A percentile compares a stretch with the other conserved stretches of the same genome.
phyloP scores from a whole-genome alignment of 257 asterid genomes.

The Salvia hispanica region DNA sequence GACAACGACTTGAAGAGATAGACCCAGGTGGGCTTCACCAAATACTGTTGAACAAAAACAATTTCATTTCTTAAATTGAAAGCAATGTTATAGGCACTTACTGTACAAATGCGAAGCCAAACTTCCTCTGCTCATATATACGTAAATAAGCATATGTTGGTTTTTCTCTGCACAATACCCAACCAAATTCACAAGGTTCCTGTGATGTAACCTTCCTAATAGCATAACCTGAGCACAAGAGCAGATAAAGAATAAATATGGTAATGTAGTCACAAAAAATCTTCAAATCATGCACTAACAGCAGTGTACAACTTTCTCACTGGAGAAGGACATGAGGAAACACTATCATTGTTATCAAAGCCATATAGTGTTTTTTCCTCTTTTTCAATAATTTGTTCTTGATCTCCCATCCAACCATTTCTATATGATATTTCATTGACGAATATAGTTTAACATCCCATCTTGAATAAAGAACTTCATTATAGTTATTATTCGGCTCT shows the following conservation, averaged over 20 bases:
- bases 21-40: not conserved
- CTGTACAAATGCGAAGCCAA: slow-evolving; percentile 90
- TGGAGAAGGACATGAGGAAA: slow-evolving; percentile 8
- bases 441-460: not conserved
- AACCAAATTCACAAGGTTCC: slow-evolving; percentile 95
- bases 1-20: not conserved
- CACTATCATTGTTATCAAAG: not conserved
- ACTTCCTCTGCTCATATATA: slow-evolving; percentile 90
- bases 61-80: not conserved
- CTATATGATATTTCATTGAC: not conserved
- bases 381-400: not conserved
- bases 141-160: slow-evolving; percentile 88
- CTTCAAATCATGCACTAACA: not conserved
- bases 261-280: not conserved
- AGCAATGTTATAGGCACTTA: slow-evolving; percentile 39
- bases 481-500: slow-evolving; percentile 11
- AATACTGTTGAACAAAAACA: slow-evolving; percentile 3
- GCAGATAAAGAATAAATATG: slow-evolving; percentile 21
- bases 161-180: slow-evolving; percentile 96
- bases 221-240: slow-evolving; percentile 64
- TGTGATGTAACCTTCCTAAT: slow-evolving; percentile 92
- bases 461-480: not conserved
- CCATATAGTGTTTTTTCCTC: not conserved
- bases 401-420: slow-evolving; percentile 14
- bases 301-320: slow-evolving; percentile 9